Conservation (phyloP, 2,329 filamentous ascomycete genomes). For the Triangularia verruculosa region DNA sequence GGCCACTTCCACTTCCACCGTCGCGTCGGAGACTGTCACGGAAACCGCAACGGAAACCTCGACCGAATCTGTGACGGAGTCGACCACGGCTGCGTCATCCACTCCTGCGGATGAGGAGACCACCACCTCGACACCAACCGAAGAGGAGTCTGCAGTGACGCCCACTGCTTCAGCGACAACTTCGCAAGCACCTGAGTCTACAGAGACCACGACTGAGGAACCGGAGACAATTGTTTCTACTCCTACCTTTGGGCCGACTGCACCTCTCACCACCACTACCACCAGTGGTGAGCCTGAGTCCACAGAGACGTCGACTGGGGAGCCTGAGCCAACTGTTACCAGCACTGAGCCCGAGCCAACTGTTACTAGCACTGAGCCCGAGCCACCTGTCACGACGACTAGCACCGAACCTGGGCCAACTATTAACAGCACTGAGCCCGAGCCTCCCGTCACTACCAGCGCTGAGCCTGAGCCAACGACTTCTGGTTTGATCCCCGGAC, state of each 20-base stretch:
- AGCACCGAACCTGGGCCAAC: background rate
- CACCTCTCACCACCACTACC: background rate
- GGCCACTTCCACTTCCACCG: background rate
- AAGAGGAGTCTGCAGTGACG: background rate
- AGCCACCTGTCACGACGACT: background rate
- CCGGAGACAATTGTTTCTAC: background rate
- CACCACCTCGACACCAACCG: background rate
- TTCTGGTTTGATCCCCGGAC: too few species aligned
- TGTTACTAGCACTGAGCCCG: background rate
- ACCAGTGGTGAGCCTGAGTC: slow-evolving; percentile 2
- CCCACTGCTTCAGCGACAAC: background rate
- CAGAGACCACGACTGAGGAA: background rate
- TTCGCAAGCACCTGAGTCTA: background rate
- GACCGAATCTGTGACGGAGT: background rate
- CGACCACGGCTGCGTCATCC: background rate
- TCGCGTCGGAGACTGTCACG: background rate
- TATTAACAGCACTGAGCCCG: background rate
- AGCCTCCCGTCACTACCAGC: background rate
- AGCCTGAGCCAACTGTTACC: background rate
- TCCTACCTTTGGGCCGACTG: background rate
- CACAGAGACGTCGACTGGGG: slow-evolving; percentile 27
- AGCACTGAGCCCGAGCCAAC: background rate
- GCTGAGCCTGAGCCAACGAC: background rate
- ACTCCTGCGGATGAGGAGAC: slow-evolving; percentile 1
- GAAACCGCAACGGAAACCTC: background rate